Percentiles rank a stretch among this genome's conserved stretches.
Conservation (phyloP, 2,329 filamentous ascomycete genomes). For the Paracorniculantispora psalliotae region DNA sequence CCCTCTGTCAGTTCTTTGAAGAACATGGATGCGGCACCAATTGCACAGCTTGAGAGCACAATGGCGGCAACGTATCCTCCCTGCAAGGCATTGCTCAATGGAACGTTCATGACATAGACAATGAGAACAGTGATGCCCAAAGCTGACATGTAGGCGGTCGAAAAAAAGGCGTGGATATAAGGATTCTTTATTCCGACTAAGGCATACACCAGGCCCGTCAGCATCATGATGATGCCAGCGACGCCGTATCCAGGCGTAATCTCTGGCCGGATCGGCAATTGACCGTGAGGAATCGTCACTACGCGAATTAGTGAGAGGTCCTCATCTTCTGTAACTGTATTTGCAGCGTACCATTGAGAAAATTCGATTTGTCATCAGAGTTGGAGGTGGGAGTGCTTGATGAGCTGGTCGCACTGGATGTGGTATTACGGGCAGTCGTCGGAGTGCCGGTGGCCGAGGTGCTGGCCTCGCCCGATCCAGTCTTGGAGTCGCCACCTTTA, state of each 20-base stretch:
- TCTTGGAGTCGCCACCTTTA: background rate
- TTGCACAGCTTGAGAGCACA: constrained; percentile 64
- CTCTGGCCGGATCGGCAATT: constrained; percentile 65
- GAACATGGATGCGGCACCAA: constrained; percentile 69
- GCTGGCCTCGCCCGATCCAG: background rate
- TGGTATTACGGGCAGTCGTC: background rate
- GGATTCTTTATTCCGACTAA: constrained; percentile 79
- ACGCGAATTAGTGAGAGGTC: too few species aligned
- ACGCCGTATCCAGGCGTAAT: constrained; percentile 80
- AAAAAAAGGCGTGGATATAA: constrained; percentile 76
- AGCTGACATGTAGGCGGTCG: constrained; percentile 66
- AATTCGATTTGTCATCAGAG: constrained; percentile 25
- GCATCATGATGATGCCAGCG: constrained; percentile 69
- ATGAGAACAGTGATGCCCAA: constrained; percentile 77
- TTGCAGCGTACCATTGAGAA: constrained; percentile 30
- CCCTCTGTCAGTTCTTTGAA: constrained; percentile 79
- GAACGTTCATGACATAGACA: constrained; percentile 79
- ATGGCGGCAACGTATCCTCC: constrained; percentile 81
- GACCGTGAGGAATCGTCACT: constrained; percentile 44
- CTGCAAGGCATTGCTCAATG: constrained; percentile 70
- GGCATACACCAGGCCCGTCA: constrained; percentile 64
- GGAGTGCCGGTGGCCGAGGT: background rate
- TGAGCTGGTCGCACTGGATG: constrained; percentile 9
- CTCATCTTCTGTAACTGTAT: too few species aligned
- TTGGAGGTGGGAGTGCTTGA: constrained; percentile 16